These are phyloP conservation scores for Pholiota conissans DNA, from an alignment of 768 basidiomycete species.

Conservation along the genomic window DNA sequence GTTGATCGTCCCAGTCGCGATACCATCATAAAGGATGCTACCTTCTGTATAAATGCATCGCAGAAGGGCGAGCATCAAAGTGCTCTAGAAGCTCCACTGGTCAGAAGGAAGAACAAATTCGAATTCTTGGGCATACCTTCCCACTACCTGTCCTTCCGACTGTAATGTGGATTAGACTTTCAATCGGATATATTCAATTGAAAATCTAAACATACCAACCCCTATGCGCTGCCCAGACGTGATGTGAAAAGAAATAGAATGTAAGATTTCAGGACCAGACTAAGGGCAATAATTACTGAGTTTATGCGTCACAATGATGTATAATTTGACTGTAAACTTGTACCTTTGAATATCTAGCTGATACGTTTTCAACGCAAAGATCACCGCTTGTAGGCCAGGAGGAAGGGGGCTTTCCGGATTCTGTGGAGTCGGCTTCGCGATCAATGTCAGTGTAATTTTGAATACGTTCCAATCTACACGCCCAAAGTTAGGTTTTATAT, in stretches of 20 bases:
- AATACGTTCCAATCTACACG: conserved; percentile 65
- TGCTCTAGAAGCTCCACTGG: conserved; percentile 41
- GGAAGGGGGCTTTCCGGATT: conserved; percentile 47
- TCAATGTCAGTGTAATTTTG: conserved; percentile 62
- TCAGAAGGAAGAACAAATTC: background rate
- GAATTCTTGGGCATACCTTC: conserved; percentile 28
- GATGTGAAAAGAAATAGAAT: conserved; percentile 51
- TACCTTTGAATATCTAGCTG: conserved; percentile 46
- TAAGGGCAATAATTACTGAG: conserved; percentile 44
- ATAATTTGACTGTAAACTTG: conserved; percentile 17
- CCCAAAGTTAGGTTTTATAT: no score
- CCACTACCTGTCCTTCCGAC: conserved; percentile 47
- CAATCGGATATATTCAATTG: conserved; percentile 43
- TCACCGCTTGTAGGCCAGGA: conserved; percentile 60
- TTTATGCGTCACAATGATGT: conserved; percentile 59
- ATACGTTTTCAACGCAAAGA: conserved; percentile 49
- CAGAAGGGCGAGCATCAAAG: conserved; percentile 55
- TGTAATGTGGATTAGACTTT: conserved; percentile 45
- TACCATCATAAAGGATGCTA: conserved; percentile 54
- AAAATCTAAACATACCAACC: conserved; percentile 36
- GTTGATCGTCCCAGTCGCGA: conserved; percentile 49
- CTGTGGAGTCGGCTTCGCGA: conserved; percentile 45
- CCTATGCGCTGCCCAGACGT: conserved; percentile 61
- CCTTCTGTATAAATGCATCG: conserved; percentile 58
- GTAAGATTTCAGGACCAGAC: conserved; percentile 49